These are phyloP conservation scores for Hirsutella thompsonii DNA, from an alignment of 2,329 filamentous ascomycete genomes.

Conservation along the genomic window DNA sequence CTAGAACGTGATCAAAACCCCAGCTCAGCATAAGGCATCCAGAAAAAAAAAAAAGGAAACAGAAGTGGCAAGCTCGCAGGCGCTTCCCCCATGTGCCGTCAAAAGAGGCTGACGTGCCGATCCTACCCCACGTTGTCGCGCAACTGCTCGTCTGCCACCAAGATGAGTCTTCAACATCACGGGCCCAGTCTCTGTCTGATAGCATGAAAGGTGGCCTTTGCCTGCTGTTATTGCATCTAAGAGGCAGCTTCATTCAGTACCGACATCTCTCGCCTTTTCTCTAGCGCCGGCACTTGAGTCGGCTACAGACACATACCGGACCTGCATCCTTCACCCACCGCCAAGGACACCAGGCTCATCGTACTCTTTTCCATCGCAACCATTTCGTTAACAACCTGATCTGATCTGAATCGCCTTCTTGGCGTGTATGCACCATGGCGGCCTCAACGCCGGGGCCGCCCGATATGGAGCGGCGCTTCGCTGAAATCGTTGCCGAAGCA, in stretches of 20 bases:
- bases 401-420: not conserved
- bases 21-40: not conserved
- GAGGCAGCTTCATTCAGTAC: not conserved
- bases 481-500: constrained; percentile 20
- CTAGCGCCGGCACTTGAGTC: too few species aligned
- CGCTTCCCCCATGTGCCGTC: not conserved
- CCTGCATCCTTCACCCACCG: not conserved
- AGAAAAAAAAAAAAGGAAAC: not conserved
- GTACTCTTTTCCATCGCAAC: too few species aligned
- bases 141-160: not conserved
- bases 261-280: too few species aligned
- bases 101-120: not conserved
- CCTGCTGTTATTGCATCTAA: not conserved
- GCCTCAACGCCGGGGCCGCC: not conserved
- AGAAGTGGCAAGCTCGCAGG: too few species aligned
- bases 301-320: too few species aligned
- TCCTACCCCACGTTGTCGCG: not conserved
- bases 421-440: not conserved
- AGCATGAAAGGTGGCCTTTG: too few species aligned
- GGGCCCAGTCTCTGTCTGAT: too few species aligned
- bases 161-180: not conserved
- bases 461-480: constrained; percentile 9
- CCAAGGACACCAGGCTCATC: too few species aligned
- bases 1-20: not conserved
- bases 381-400: not conserved